A percentile compares a stretch with the other conserved stretches of the same genome.
Evolutionary conservation across 495 filamentous ascomycete genomes (phyloP).

Genomic region (Chaetomidium leptoderma): DNA sequence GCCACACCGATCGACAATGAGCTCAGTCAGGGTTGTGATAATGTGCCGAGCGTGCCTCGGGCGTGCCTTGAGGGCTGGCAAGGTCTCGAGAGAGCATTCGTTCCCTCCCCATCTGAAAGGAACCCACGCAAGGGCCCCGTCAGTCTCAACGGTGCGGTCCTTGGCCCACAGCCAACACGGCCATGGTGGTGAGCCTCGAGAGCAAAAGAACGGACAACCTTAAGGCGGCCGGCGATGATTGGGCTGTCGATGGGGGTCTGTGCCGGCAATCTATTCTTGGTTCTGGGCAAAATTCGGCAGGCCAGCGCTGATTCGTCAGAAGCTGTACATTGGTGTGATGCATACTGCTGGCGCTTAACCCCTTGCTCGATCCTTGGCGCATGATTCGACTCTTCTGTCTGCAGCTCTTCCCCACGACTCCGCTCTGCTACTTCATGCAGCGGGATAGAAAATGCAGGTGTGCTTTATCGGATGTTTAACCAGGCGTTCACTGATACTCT

Average conservation of each 20-base stretch:
- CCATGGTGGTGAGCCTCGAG: constrained; percentile 6
- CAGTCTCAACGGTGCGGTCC: not conserved
- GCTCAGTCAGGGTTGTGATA: not conserved
- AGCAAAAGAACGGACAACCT: constrained; percentile 10
- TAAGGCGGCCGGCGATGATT: constrained; percentile 20
- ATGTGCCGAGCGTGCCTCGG: not conserved
- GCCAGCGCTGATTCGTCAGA: constrained; percentile 24
- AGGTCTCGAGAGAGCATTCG: not conserved
- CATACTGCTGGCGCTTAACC: constrained; percentile 37
- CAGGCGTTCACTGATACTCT: too few species aligned
- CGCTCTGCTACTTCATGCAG: constrained; percentile 1
- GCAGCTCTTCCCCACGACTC: not conserved
- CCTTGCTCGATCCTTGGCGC: constrained; percentile 20
- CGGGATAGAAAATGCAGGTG: not conserved
- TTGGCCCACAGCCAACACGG: not conserved
- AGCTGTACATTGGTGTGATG: constrained; percentile 27
- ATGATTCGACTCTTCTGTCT: constrained; percentile 33
- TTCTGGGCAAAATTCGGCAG: constrained; percentile 20
- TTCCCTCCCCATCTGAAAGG: not conserved
- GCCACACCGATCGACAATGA: constrained; percentile 11
- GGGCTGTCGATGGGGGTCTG: constrained; percentile 11
- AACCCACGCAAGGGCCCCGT: not conserved
- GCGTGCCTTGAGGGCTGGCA: too few species aligned
- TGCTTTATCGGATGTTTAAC: too few species aligned
- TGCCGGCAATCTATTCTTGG: constrained; percentile 39